phyloP scores from a whole-genome alignment of 1,284 basidiomycete species.

The Tylopilus orsonianus region DNA sequence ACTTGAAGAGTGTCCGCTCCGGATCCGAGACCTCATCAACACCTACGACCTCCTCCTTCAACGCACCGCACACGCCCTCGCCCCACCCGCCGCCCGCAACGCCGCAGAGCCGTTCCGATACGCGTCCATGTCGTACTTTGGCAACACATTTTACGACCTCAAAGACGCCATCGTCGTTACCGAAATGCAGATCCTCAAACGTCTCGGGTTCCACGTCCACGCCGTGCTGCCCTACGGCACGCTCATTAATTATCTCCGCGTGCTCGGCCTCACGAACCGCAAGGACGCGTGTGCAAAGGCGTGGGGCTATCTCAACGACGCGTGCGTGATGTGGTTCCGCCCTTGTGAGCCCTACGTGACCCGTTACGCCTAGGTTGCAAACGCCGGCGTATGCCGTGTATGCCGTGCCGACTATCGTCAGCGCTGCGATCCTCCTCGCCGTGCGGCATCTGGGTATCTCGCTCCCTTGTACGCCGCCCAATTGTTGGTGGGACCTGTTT shows the following conservation, averaged over 20 bases:
- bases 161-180: constrained; percentile 90
- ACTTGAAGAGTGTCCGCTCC: constrained; percentile 89
- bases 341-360: not conserved
- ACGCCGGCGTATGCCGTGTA: constrained; percentile 90
- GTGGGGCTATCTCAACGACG: constrained; percentile 92
- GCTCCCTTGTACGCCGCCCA: constrained; percentile 65
- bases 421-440: constrained; percentile 80
- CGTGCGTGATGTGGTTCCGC: constrained; percentile 50
- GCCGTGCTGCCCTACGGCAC: constrained; percentile 93
- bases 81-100: constrained; percentile 24
- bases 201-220: constrained; percentile 85
- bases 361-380: constrained; percentile 60
- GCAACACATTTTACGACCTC: constrained; percentile 79
- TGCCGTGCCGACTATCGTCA: constrained; percentile 85
- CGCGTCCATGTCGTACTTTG: constrained; percentile 83
- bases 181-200: constrained; percentile 98
- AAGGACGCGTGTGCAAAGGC: constrained; percentile 73
- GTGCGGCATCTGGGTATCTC: constrained; percentile 68
- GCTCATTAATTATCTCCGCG: constrained; percentile 91
- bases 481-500: constrained; percentile 86
- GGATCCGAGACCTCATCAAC: constrained; percentile 94
- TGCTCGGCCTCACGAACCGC: constrained; percentile 77
- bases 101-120: constrained; percentile 61
- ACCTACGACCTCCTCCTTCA: constrained; percentile 86
- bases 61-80: constrained; percentile 37